Percentiles rank a stretch among this genome's conserved stretches.
phyloP scores from a whole-genome alignment of 2,329 filamentous ascomycete species.

The Corinectria fuckeliana region DNA sequence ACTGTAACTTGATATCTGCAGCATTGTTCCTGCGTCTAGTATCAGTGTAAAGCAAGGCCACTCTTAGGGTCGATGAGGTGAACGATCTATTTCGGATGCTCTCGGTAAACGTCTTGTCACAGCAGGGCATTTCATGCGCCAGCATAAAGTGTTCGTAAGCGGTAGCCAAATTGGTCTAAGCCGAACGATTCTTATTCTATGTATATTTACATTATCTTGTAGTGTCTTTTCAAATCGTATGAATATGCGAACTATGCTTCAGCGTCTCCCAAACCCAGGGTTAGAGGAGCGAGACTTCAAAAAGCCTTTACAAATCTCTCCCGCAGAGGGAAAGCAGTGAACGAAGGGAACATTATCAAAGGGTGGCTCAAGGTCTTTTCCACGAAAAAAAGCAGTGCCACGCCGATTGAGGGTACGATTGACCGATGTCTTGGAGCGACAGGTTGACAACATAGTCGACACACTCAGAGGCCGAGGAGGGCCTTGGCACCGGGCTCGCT shows the following conservation, averaged over 20 bases:
- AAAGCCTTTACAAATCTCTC: slow-evolving; percentile 19
- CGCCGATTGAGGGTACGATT: not conserved
- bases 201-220: not conserved
- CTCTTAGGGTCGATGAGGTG: not conserved
- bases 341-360: slow-evolving; percentile 26
- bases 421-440: not conserved
- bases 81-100: not conserved
- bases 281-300: slow-evolving; percentile 4
- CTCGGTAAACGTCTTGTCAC: not conserved
- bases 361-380: no score
- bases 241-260: not conserved
- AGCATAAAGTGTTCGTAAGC: not conserved
- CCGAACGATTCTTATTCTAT: not conserved
- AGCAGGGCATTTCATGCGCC: not conserved
- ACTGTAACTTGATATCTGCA: not conserved
- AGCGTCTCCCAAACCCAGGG: not conserved
- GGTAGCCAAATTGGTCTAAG: not conserved
- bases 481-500: slow-evolving; percentile 88
- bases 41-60: not conserved
- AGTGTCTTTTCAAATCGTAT: not conserved
- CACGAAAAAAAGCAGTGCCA: no score
- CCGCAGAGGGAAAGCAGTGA: slow-evolving; percentile 12
- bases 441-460: not conserved
- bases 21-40: not conserved
- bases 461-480: slow-evolving; percentile 56